Percentiles rank a stretch among this genome's conserved stretches.
Conservation (phyloP, 129 eudicot genomes). For the Arctium lappa region DNA sequence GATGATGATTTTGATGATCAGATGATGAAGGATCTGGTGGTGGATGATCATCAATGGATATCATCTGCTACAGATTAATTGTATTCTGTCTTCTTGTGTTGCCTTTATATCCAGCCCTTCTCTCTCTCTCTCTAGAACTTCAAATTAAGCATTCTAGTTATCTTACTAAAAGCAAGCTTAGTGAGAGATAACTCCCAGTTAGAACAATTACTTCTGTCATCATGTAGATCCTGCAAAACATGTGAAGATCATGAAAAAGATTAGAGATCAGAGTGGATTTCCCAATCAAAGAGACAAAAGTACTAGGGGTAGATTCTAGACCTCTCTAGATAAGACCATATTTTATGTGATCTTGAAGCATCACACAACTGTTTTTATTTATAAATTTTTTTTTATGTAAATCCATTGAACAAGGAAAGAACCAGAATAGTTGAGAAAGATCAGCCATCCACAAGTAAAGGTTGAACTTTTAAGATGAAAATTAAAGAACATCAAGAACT, state of each 20-base stretch:
- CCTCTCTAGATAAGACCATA: constrained; percentile 32
- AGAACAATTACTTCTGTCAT: constrained; percentile 25
- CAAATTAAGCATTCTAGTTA: neutral
- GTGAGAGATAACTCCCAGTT: constrained; percentile 11
- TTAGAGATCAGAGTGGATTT: constrained; percentile 7
- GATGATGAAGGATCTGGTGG: constrained; percentile 36
- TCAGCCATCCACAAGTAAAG: constrained; percentile 10
- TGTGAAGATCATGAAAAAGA: constrained; percentile 23
- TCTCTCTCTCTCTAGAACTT: neutral
- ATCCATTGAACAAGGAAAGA: constrained; percentile 40
- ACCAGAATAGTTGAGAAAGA: constrained; percentile 23
- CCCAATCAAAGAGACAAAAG: constrained; percentile 16
- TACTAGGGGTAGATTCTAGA: constrained; percentile 28
- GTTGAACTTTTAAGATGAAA: constrained; percentile 15
- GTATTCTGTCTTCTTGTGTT: constrained; percentile 9
- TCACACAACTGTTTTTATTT: constrained; percentile 1
- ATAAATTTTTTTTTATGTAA: constrained; percentile 5
- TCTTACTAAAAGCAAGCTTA: neutral
- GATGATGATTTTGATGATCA: neutral
- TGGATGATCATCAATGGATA: constrained; percentile 68
- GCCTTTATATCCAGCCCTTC: neutral
- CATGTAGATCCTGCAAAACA: constrained; percentile 44
- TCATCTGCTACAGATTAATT: constrained; percentile 53
- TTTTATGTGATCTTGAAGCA: constrained; percentile 53
- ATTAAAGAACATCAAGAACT: constrained; percentile 17